phyloP scores from a whole-genome alignment of 208 protist genomes.

The Wallacemonas sp. region DNA sequence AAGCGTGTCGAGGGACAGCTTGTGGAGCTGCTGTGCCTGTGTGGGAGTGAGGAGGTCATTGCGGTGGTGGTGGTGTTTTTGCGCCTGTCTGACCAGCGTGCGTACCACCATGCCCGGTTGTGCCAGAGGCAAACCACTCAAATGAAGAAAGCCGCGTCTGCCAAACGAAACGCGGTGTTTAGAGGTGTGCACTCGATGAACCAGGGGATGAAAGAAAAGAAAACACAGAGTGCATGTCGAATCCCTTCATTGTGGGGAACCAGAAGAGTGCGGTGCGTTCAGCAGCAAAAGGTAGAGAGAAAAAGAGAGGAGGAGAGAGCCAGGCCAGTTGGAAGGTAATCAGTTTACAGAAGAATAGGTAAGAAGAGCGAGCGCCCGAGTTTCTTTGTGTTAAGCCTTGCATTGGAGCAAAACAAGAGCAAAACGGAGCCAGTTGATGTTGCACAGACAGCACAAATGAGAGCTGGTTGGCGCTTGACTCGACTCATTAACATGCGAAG shows the following conservation, averaged over 20 bases:
- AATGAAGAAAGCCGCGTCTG: neutral
- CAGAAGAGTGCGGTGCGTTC: no score
- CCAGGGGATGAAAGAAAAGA: neutral
- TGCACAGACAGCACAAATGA: no score
- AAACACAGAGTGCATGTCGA: neutral
- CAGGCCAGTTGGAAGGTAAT: neutral
- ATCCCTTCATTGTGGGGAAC: no score
- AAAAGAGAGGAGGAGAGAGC: neutral
- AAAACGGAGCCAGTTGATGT: neutral
- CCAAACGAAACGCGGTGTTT: no score
- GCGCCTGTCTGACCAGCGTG: neutral
- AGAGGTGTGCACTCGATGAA: no score
- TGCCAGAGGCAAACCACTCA: neutral
- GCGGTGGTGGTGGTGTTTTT: neutral
- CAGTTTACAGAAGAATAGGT: neutral
- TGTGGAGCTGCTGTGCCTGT: conserved; percentile 18
- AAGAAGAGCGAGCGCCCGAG: neutral
- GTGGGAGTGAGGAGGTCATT: neutral
- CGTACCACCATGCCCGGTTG: neutral
- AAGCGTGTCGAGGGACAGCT: conserved; percentile 61
- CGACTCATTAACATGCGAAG: no score
- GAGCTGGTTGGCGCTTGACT: no score
- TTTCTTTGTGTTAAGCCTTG: neutral
- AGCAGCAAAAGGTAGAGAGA: neutral
- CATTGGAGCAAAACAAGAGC: neutral